Percentiles rank a stretch among this genome's conserved stretches.
These are phyloP conservation scores for Pseudogymnoascus verrucosus DNA, from an alignment of 2,329 filamentous ascomycete species.

Conservation along the genomic window DNA sequence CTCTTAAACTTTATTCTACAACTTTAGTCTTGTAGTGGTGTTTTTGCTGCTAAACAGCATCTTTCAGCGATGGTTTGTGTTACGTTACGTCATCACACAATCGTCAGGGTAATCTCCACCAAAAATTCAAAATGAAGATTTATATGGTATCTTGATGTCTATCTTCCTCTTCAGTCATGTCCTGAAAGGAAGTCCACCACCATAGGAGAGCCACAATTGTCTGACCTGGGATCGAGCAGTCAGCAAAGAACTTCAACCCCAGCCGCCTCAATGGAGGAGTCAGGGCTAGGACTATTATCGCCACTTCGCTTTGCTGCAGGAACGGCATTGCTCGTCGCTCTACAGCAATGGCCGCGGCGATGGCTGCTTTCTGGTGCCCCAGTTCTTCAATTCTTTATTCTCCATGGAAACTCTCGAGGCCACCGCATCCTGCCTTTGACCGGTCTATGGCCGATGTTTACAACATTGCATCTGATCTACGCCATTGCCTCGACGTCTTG, in stretches of 20 bases:
- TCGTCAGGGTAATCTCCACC: background rate
- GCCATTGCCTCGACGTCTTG: conserved; percentile 42
- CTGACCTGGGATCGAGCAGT: background rate
- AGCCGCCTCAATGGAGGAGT: background rate
- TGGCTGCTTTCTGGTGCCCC: conserved; percentile 37
- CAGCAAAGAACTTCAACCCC: background rate
- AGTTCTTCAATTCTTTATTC: conserved; percentile 27
- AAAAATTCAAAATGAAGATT: background rate
- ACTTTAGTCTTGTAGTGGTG: background rate
- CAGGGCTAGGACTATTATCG: background rate
- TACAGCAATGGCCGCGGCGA: conserved; percentile 26
- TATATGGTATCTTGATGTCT: background rate
- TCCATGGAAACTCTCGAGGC: conserved; percentile 28
- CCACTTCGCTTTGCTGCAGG: conserved; percentile 7
- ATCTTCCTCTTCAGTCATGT: background rate
- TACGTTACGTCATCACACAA: conserved; percentile 5
- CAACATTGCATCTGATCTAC: conserved; percentile 39
- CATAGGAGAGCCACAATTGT: background rate
- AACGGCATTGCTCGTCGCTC: conserved; percentile 14
- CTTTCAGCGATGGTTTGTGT: background rate
- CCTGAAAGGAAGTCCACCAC: background rate
- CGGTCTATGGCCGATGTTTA: conserved; percentile 39
- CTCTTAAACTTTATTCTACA: background rate
- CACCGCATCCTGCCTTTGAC: conserved; percentile 35
- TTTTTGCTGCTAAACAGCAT: background rate